Base-by-base conservation (phyloP, 192 early-diverging fungal genomes). In the Entomortierella beljakovae region DNA sequence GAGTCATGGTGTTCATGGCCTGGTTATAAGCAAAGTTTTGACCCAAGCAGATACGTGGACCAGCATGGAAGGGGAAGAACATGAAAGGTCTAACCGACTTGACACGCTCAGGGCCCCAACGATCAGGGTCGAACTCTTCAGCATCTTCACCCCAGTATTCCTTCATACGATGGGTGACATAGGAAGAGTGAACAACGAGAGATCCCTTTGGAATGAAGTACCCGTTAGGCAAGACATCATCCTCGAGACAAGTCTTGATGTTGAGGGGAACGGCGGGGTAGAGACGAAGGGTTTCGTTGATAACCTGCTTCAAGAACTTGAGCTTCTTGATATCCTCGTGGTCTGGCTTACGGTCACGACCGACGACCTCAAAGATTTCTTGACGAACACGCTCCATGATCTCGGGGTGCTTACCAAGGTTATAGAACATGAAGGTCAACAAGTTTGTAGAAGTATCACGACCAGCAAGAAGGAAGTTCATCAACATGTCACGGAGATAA, bases 231-330 rank as follows among this genome's bases (percentile, higher is more conserved):
- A 83, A 60, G 28, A 71, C 65, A 50, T 83, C 82, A n/a, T 83
- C 77, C 25, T 71, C 71, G 25, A 60, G 64, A 33, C 37, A 68
- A 34, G 57, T 73, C 71, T 80, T 74, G 58, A 80, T 76, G 28
- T 70, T 80, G 62, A 79, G 70, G 66, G 85, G 68, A 18, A 83
- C 80, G 46, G 85, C 77, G 23, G 88, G 83, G 64, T 85, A 69
- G 16, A 89, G 57, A 48, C 88, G 76, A 57, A 86, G 64, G 28
- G 88, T 85, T 56, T 91, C 90, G 48, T 88, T 74, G 68, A 89
- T 82, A 29, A 89, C 84, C 26, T 85, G 83, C 48, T 86, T 90
- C 50, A 88, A 58, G 62, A 81, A 85, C 42, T 85, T 82, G 29
- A 89, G 70, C 25, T 80, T 58, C 61, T 88, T 89, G 40, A 87